Evolutionary conservation across 75 land plant species (phyloP), one percentile per base, ranked within the genome.

Genomic region (Pinus tabuliformis): DNA sequence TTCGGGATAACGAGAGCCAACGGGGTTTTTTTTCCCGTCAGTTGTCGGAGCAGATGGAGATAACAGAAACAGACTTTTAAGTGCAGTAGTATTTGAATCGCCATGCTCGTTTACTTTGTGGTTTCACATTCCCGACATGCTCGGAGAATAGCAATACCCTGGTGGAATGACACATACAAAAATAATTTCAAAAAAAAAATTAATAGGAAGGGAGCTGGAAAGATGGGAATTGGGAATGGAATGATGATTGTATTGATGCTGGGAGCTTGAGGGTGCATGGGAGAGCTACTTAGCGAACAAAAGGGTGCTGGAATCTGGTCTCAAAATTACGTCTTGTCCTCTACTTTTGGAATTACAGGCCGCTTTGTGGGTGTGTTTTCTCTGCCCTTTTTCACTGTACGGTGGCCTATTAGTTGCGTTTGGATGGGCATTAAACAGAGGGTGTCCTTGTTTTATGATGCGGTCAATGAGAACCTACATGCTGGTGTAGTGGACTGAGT

Each of bases 101-200:
- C 42, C 11, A 42, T 68, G 12, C 49, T 3, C 18, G 39, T 39
- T 42, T 42, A 22, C 52, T 42, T 42, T 18, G 71, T 18, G 71
- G 71, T n/a, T 68, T 68, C 72, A 39, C 72, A 45, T n/a, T 68
- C 72, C 54, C 72, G 36, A 68, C 72, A 42, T 68, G 72, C 72
- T 68, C 72, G 72, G 72, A 68, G 49, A 22, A 68, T 68, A 42
- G 42, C 72, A 39, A 21, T 42, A 45, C 39, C 39, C n/a, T 37
- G 20, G 42, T 20, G 52, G 39, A 45, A 36, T 21, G 8, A 39
- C 3, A 20, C n/a, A 68, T 11, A n/a, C n/a, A n/a, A 68, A 15
- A 42, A 42, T 20, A 42, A n/a, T 20, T 39, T 8, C 18, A 42
- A 21, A 12, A 39, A 68, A 16, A 68, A 17, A 45, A 33, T 24